Conservation (phyloP, 257 asterid genomes). For the Capsicum chinense region DNA sequence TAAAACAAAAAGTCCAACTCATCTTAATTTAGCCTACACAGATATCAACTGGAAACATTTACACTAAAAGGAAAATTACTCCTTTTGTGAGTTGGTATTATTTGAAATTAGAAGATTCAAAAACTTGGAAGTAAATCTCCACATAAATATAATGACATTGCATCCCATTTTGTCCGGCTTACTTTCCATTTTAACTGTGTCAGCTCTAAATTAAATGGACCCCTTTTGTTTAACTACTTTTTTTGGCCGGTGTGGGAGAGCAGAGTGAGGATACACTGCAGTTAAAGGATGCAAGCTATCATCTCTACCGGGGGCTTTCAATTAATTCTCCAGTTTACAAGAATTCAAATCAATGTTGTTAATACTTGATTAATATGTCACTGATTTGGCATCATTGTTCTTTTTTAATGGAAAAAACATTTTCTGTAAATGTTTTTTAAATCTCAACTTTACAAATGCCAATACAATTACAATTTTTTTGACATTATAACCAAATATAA, state of each 20-base stretch:
- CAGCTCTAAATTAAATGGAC: constrained; percentile 16
- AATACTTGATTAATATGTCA: constrained; percentile 8
- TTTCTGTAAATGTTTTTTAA: background rate
- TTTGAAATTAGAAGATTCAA: constrained; percentile 17
- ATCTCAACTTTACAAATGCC: background rate
- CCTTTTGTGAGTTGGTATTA: background rate
- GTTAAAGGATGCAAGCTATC: constrained; percentile 20
- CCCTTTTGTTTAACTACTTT: constrained; percentile 20
- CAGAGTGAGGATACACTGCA: constrained; percentile 8
- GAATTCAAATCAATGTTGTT: background rate
- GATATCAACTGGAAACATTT: background rate
- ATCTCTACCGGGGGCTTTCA: background rate
- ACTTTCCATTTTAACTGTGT: background rate
- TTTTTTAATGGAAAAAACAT: background rate
- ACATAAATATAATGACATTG: constrained; percentile 17
- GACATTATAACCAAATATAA: constrained; percentile 15
- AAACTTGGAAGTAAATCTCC: constrained; percentile 1
- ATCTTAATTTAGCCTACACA: constrained; percentile 1
- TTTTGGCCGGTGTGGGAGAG: background rate
- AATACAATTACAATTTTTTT: background rate
- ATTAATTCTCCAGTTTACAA: constrained; percentile 10
- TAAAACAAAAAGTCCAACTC: background rate
- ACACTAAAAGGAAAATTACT: background rate
- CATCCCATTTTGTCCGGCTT: constrained; percentile 20
- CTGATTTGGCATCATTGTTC: background rate